These are phyloP conservation scores for Xerocomellus intermedius DNA, from an alignment of 768 basidiomycete species.

Conservation along the genomic window DNA sequence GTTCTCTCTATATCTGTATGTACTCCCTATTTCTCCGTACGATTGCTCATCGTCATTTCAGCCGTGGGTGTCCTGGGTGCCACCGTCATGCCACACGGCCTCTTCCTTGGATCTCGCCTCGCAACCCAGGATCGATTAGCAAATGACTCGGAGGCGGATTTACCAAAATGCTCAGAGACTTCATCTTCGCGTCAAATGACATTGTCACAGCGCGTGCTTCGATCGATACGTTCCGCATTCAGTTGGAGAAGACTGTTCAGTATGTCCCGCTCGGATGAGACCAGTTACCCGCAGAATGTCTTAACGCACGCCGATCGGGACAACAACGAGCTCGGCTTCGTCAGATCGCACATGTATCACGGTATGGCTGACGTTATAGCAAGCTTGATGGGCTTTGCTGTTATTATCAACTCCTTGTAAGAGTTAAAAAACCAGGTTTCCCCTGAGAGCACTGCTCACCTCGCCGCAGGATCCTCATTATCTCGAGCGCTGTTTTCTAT, in stretches of 20 bases:
- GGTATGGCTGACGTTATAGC: conserved; percentile 63
- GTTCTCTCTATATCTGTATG: conserved; percentile 66
- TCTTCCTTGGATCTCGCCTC: conserved; percentile 86
- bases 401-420: conserved; percentile 83
- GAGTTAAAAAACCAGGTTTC: conserved; percentile 19
- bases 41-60: conserved; percentile 26
- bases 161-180: conserved; percentile 12
- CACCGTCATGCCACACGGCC: conserved; percentile 90
- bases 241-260: conserved; percentile 22
- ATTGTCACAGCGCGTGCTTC: conserved; percentile 19
- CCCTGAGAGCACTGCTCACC: conserved; percentile 13
- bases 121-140: conserved; percentile 77
- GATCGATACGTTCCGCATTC: conserved; percentile 7
- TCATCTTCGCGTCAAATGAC: conserved; percentile 15
- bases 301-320: conserved; percentile 52
- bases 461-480: conserved; percentile 64
- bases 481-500: conserved; percentile 82
- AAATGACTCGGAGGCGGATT: conserved; percentile 19
- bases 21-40: conserved; percentile 6
- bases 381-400: conserved; percentile 79
- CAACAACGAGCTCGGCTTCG: conserved; percentile 55
- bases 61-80: conserved; percentile 77
- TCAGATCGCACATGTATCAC: conserved; percentile 64
- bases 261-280: conserved; percentile 22
- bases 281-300: conserved; percentile 26